Evolutionary conservation across 495 filamentous ascomycete genomes (phyloP), one percentile per base, ranked within the genome.

Genomic region (Aspergillus incahuasiensis): DNA sequence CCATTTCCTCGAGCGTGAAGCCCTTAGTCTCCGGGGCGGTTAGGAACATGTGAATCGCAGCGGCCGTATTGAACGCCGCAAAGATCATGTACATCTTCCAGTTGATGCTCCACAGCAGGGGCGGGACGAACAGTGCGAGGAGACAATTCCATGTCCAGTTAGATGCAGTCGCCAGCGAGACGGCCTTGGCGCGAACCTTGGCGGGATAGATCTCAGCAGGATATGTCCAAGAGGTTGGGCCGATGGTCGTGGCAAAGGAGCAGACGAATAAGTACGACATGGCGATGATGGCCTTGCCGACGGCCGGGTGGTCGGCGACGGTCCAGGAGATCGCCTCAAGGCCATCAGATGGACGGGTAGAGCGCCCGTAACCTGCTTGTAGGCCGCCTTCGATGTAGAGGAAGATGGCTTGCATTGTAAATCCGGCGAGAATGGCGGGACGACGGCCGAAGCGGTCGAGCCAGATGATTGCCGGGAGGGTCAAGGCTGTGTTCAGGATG

Each of bases 401-500:
- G 53, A 73, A 74, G 13, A 75, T 62, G 53, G 76, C 77, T 74
- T 81, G 82, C 6, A 65, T 57, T 47, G 74, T 63, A 8, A 79
- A 78, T 5, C 81, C 81, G 22, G 74, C 55, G 6, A 84, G 73
- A 34, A 84, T 70, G 0, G 78, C 67, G 4, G 73, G 74, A 3
- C 81, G 79, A 24, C 81, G 78, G 32, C 79, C 78, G 58, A 78
- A 76, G 24, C 63, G 63, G 60, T 84, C 81, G 42, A 84, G 74
- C 61, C 76, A 82, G 13, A 86, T 57, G 34, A 87, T 79, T 3
- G 82, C 82, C 0, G 82, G 82, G 3, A 85, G 58, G 9, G 86
- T 89, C 55, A 90, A 65, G 19, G 75, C 72, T 2, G 89, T 85
- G 67, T 89, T 89, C 68, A 92, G 83, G 48, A 90, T 81, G 65